Base-by-base conservation (phyloP, 768 basidiomycete species). In the Hypholoma sublateritium region DNA sequence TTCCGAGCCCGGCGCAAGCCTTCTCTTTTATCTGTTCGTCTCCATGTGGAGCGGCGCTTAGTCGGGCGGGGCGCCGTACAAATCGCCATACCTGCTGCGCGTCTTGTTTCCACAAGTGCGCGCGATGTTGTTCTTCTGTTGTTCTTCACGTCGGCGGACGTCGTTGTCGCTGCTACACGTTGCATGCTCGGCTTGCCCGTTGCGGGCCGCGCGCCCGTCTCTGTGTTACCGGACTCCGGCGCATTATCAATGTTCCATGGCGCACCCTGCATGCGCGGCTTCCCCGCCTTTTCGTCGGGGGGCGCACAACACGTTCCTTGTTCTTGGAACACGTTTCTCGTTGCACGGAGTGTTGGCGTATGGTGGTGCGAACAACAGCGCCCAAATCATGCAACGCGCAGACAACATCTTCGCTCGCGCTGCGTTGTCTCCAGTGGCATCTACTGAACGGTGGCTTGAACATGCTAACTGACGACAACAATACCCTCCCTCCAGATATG, bases 401-500 rank as follows among this genome's bases (percentile, higher is more conserved):
- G 50, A 47, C 39, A 53, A 46, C 22, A 45, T 53, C 42, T 45
- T 41, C 36, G 45, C 50, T 37, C 52, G 49, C 5, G 21, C n/a
- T 36, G 32, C 52, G 43, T 34, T 36, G 24, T 50, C 24, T 42
- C 46, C n/a, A n/a, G n/a, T n/a, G n/a, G n/a, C n/a, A n/a, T n/a
- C n/a, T 43, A 52, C 50, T 25, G 45, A 56, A 57, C 41, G 41
- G 22, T 17, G 22, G 32, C 43, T 25, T n/a, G 17, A 55, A 54
- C 56, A 67, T 52, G 51, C 61, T 61, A 66, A 63, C 39, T 61
- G 34, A 24, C 43, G 34, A 35, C 59, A 28, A 35, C 59, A 28
- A 39, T 57, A 43, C 28, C 45, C 32, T 25, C n/a, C 42, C 36
- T 32, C 28, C 22, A 80, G 93, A 95, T 70, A 84, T 87, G 78